Evolutionary conservation across 768 basidiomycete genomes (phyloP).

Genomic region (Gloeophyllum trabeum): DNA sequence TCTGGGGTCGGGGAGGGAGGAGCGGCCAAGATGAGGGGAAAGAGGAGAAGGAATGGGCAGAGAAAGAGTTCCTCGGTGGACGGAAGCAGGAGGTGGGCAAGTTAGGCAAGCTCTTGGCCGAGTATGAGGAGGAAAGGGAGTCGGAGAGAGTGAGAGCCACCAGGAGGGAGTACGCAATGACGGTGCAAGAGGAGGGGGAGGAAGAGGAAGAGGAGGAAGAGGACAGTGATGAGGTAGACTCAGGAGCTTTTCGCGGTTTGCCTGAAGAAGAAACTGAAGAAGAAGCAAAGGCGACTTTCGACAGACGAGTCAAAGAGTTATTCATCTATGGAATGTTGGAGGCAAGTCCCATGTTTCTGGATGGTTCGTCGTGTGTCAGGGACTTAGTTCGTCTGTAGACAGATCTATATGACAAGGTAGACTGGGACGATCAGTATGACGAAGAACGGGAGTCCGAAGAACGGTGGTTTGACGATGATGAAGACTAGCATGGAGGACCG

Average conservation of each 20-base stretch:
- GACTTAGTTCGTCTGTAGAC: neutral
- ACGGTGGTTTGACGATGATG: constrained; percentile 62
- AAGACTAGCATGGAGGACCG: too few relatives aligned
- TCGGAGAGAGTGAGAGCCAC: constrained; percentile 43
- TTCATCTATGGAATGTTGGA: constrained; percentile 72
- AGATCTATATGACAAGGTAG: constrained; percentile 46
- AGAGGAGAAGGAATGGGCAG: constrained; percentile 66
- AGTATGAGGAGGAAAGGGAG: constrained; percentile 72
- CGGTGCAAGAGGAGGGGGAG: constrained; percentile 37
- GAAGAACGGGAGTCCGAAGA: constrained; percentile 55
- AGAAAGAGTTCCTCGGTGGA: constrained; percentile 47
- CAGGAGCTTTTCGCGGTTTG: constrained; percentile 3
- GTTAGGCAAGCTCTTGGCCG: constrained; percentile 50
- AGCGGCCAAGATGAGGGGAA: constrained; percentile 37
- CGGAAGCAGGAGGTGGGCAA: constrained; percentile 54
- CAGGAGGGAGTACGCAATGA: constrained; percentile 27
- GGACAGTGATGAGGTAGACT: constrained; percentile 17
- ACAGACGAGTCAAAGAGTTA: constrained; percentile 49
- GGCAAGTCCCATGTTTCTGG: constrained; percentile 25
- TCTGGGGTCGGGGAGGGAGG: constrained; percentile 45
- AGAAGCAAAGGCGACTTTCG: constrained; percentile 38
- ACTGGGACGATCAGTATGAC: constrained; percentile 67
- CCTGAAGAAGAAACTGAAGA: constrained; percentile 30
- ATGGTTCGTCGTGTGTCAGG: neutral
- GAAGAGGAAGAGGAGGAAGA: constrained; percentile 59